These are phyloP conservation scores for Eucalyptus shirleyi DNA, from an alignment of 345 rosid species.

Conservation along the genomic window DNA sequence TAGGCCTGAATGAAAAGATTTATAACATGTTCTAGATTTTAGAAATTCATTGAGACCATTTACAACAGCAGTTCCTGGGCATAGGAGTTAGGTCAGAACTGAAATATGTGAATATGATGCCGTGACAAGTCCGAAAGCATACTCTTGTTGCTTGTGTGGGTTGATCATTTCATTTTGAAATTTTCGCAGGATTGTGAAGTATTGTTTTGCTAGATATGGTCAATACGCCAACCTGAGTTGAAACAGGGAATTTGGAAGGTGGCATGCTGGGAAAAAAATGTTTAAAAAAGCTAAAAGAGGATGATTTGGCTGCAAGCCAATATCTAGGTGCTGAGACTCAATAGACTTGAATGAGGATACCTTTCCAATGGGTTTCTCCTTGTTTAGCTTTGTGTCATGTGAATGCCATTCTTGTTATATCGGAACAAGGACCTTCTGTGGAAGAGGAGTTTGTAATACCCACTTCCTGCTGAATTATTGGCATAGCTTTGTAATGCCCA, in stretches of 20 bases:
- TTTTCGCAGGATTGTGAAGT: not conserved
- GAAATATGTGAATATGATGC: not conserved
- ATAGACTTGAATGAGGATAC: not conserved
- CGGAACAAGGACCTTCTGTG: not conserved
- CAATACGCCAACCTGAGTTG: rapidly evolving
- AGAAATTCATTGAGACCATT: not conserved
- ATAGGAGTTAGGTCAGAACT: not conserved
- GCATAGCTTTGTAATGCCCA: not conserved
- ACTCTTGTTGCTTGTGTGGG: not conserved
- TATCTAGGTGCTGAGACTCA: not conserved
- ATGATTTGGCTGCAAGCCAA: not conserved
- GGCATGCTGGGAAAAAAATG: not conserved
- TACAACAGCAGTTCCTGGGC: not conserved
- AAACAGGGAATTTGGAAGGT: not conserved
- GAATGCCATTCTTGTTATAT: not conserved
- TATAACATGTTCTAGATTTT: not conserved
- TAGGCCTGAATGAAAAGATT: not conserved
- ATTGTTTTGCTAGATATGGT: not conserved
- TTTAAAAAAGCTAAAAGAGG: not conserved
- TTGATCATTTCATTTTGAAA: not conserved
- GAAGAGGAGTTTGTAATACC: not conserved
- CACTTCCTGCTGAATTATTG: not conserved
- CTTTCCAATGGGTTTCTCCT: not conserved
- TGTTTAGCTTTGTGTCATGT: not conserved
- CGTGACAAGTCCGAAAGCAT: not conserved